Conservation (phyloP, 352 stramenopile genomes). For the Globisporangium heterothallicum region DNA sequence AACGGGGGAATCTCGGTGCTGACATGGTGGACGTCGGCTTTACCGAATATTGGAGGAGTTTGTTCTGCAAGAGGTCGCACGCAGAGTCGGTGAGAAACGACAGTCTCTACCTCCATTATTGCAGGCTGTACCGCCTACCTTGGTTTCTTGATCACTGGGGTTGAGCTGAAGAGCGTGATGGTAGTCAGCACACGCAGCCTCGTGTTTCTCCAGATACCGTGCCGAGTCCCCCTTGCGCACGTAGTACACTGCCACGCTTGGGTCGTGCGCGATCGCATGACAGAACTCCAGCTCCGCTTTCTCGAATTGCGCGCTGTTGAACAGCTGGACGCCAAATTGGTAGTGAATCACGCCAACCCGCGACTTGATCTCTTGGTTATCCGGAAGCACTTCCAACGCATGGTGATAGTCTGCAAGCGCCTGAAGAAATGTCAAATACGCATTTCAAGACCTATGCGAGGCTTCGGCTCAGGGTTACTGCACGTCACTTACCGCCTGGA, state of each 20-base stretch:
- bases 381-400: slow-evolving; percentile 52
- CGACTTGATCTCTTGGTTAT: slow-evolving; percentile 43
- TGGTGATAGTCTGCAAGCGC: slow-evolving; percentile 76
- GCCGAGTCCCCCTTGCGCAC: slow-evolving; percentile 64
- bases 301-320: slow-evolving; percentile 69
- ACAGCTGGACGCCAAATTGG: slow-evolving; percentile 73
- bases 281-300: slow-evolving; percentile 71
- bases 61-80: slow-evolving; percentile 27
- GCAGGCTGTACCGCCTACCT: slow-evolving; percentile 21
- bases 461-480: not conserved
- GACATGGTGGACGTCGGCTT: slow-evolving; percentile 1
- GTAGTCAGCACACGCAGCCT: slow-evolving; percentile 49
- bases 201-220: slow-evolving; percentile 69
- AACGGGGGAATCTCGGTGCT: not conserved
- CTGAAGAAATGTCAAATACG: slow-evolving; percentile 16
- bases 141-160: slow-evolving; percentile 53
- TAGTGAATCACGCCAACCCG: slow-evolving; percentile 75
- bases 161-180: slow-evolving; percentile 42
- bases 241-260: slow-evolving; percentile 50
- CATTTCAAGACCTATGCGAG: no score
- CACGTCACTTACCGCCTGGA: slow-evolving; percentile 44
- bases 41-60: slow-evolving; percentile 55
- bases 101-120: no score
- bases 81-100: no score
- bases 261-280: slow-evolving; percentile 53